These are phyloP conservation scores for Penicillium antarcticum DNA, from an alignment of 495 filamentous ascomycete species.

Conservation along the genomic window DNA sequence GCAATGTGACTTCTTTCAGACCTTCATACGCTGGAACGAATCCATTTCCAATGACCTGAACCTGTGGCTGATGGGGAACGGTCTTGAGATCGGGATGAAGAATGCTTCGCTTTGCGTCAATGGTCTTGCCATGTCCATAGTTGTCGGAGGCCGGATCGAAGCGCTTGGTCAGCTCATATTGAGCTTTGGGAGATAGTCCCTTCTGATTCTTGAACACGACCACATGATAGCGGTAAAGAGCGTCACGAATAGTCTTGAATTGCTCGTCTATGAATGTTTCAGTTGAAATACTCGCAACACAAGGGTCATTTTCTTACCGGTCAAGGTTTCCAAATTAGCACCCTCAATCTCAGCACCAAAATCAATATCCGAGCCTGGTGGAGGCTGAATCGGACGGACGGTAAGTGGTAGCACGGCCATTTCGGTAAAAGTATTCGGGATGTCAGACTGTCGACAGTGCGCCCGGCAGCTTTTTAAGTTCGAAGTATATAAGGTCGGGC, in stretches of 20 bases:
- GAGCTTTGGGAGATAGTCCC: slow-evolving; percentile 58
- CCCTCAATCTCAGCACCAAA: slow-evolving; percentile 58
- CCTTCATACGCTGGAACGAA: slow-evolving; percentile 63
- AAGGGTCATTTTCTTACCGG: slow-evolving; percentile 26
- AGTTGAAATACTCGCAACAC: not conserved
- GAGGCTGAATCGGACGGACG: slow-evolving; percentile 37
- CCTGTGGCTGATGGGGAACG: slow-evolving; percentile 72
- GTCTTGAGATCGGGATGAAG: slow-evolving; percentile 77
- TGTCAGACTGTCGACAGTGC: not conserved
- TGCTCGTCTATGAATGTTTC: slow-evolving; percentile 48
- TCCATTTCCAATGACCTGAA: slow-evolving; percentile 76
- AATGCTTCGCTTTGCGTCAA: slow-evolving; percentile 64
- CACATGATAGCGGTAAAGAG: slow-evolving; percentile 61
- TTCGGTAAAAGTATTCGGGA: not conserved
- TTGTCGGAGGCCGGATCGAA: slow-evolving; percentile 62
- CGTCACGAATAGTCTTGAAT: slow-evolving; percentile 54
- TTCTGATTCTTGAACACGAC: slow-evolving; percentile 66
- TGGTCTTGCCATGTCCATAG: slow-evolving; percentile 71
- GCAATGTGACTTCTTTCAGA: slow-evolving; percentile 60
- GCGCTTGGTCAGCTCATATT: slow-evolving; percentile 65
- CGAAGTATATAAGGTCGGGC: slow-evolving; percentile 1
- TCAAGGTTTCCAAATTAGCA: slow-evolving; percentile 57
- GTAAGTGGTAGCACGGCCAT: slow-evolving; percentile 19
- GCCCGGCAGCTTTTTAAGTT: not conserved
- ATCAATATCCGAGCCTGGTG: slow-evolving; percentile 48